These are phyloP conservation scores for Tripidium arundinaceum DNA, from an alignment of 202 grass and related monocot species.

Conservation along the genomic window DNA sequence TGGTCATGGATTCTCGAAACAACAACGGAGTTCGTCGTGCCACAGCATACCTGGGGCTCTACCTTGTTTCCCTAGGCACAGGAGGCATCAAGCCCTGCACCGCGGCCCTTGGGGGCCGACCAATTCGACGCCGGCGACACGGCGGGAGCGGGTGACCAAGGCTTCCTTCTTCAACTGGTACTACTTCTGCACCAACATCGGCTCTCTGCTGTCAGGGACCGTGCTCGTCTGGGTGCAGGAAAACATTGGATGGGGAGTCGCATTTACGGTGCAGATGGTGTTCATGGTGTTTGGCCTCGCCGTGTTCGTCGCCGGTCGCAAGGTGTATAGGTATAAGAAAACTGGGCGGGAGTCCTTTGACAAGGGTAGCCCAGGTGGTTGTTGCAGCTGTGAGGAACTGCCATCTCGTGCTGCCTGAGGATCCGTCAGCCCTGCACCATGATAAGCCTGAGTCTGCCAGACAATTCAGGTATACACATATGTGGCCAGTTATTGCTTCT, in stretches of 20 bases:
- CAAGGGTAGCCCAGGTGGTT: slow-evolving; percentile 24
- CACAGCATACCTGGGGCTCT: slow-evolving; percentile 41
- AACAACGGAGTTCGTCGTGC: neutral
- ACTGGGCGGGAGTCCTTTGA: slow-evolving; percentile 15
- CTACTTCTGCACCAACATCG: slow-evolving; percentile 38
- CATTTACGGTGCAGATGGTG: neutral
- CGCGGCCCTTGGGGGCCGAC: slow-evolving; percentile 38
- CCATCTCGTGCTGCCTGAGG: neutral
- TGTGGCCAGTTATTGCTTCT: too few species aligned
- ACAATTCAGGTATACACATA: too few species aligned
- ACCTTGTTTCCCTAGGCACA: slow-evolving; percentile 43
- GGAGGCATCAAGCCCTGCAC: slow-evolving; percentile 58
- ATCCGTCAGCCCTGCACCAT: neutral
- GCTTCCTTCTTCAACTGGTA: slow-evolving; percentile 54
- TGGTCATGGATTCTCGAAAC: neutral
- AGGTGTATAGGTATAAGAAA: slow-evolving; percentile 1
- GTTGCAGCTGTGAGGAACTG: slow-evolving; percentile 29
- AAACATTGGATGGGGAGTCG: slow-evolving; percentile 42
- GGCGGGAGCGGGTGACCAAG: slow-evolving; percentile 33
- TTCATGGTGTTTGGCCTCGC: neutral
- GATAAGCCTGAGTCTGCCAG: too few species aligned
- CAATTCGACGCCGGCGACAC: slow-evolving; percentile 51
- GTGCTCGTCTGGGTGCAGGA: slow-evolving; percentile 52
- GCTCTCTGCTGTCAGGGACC: slow-evolving; percentile 34
- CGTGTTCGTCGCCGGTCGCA: neutral